Evolutionary conservation across 2,329 filamentous ascomycete genomes (phyloP).

Genomic region (Diplodia sapinea): DNA sequence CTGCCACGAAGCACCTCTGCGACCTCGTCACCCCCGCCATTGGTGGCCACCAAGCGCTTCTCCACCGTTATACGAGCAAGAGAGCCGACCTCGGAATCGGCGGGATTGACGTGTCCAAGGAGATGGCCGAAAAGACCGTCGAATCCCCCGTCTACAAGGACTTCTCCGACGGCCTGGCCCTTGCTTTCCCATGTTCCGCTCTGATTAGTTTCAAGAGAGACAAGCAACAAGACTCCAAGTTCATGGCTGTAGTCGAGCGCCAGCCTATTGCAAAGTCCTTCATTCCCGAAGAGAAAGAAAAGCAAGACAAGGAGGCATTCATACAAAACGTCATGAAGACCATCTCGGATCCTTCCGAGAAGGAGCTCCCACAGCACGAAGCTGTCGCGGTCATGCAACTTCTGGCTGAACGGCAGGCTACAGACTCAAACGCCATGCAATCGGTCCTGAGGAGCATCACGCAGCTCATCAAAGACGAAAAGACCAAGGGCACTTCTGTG

Average conservation of each 20-base stretch:
- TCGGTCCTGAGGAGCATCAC: constrained; percentile 12
- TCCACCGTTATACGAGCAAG: not conserved
- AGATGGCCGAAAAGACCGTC: not conserved
- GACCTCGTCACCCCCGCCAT: constrained; percentile 5
- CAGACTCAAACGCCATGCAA: constrained; percentile 2
- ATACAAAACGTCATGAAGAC: not conserved
- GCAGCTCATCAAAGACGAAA: not conserved
- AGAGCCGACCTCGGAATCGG: constrained; percentile 10
- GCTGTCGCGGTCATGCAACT: not conserved
- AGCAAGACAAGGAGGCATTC: constrained; percentile 3
- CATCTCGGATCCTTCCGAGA: not conserved
- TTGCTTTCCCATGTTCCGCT: not conserved
- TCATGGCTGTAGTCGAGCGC: constrained; percentile 5
- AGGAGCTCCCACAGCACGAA: not conserved
- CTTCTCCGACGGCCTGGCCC: constrained; percentile 16
- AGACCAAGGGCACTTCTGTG: not conserved
- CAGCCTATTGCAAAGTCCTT: constrained; percentile 10
- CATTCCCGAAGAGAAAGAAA: not conserved
- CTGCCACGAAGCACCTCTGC: not conserved
- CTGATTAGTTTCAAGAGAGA: not conserved
- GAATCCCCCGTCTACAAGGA: not conserved
- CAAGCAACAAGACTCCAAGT: not conserved
- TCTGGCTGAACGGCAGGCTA: not conserved
- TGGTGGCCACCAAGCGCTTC: constrained; percentile 4
- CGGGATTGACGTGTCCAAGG: not conserved